A percentile compares a stretch with the other conserved stretches of the same genome.
Conservation (phyloP, 495 filamentous ascomycete genomes). For the Pseudoneurospora amorphoporcata region DNA sequence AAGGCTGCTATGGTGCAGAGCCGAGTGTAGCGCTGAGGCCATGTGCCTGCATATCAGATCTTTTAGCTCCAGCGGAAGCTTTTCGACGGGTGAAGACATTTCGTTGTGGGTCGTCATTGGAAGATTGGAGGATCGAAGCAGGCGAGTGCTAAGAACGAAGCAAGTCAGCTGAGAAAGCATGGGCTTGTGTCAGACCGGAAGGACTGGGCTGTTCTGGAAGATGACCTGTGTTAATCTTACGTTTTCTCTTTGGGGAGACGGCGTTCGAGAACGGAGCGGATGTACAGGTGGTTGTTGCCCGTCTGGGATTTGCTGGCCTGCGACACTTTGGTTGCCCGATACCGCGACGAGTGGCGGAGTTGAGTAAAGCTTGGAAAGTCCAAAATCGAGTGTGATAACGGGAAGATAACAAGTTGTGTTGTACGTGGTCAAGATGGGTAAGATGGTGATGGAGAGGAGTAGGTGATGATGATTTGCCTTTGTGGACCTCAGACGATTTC, state of each 20-base stretch:
- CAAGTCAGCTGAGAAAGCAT: not conserved
- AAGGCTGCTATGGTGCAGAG: not conserved
- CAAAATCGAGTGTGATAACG: no score
- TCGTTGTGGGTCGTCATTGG: not conserved
- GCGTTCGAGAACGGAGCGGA: not conserved
- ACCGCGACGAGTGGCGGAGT: not conserved
- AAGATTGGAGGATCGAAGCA: not conserved
- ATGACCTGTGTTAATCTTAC: not conserved
- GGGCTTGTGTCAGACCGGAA: not conserved
- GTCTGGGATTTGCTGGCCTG: not conserved
- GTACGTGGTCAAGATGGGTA: no score
- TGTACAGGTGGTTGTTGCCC: not conserved
- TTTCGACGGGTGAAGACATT: not conserved
- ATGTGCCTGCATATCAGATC: not conserved
- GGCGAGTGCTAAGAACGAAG: no score
- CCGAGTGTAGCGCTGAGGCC: not conserved
- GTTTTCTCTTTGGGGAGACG: not conserved
- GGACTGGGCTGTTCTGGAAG: not conserved
- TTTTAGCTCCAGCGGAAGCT: not conserved
- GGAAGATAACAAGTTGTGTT: no score
- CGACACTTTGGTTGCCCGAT: not conserved
- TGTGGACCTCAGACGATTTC: no score
- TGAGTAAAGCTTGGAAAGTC: no score
- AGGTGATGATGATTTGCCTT: no score
- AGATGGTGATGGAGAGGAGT: no score